phyloP scores from a whole-genome alignment of 805 yeast species.

The Myxozyma mucilagina region DNA sequence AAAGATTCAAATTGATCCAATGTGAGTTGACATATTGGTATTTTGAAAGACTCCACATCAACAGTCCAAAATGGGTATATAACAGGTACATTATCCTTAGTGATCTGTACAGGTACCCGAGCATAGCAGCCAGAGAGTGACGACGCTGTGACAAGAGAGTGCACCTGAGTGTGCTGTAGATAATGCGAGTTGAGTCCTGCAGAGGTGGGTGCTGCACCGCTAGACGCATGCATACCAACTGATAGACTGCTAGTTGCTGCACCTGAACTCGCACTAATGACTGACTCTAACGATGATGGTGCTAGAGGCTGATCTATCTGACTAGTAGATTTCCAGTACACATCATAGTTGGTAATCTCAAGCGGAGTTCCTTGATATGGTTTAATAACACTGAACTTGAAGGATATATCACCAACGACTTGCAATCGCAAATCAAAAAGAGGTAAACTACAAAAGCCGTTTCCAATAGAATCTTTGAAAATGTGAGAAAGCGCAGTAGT shows the following conservation, averaged over 20 bases:
- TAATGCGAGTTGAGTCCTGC: slow-evolving; percentile 18
- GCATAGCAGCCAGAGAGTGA: slow-evolving; percentile 81
- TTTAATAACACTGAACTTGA: slow-evolving; percentile 77
- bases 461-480: slow-evolving; percentile 44
- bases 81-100: slow-evolving; percentile 83
- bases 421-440: slow-evolving; percentile 78
- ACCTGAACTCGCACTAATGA: slow-evolving; percentile 6
- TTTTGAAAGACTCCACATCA: slow-evolving; percentile 45
- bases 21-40: slow-evolving; percentile 63
- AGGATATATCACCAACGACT: slow-evolving; percentile 75
- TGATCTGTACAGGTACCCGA: slow-evolving; percentile 64
- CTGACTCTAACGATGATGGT: slow-evolving; percentile 23
- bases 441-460: slow-evolving; percentile 54
- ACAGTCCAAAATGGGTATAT: slow-evolving; percentile 57
- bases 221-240: slow-evolving; percentile 6
- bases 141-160: slow-evolving; percentile 86
- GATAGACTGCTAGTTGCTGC: slow-evolving; percentile 1
- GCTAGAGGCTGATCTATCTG: slow-evolving; percentile 41
- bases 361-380: slow-evolving; percentile 85
- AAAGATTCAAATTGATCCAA: slow-evolving; percentile 33
- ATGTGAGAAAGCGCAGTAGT: slow-evolving; percentile 70
- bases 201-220: not conserved
- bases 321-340: slow-evolving; percentile 93
- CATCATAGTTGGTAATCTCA: slow-evolving; percentile 89
- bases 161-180: slow-evolving; percentile 40